Evolutionary conservation across 306 rosid genomes (phyloP).

Genomic region (Dalbergia oliveri): DNA sequence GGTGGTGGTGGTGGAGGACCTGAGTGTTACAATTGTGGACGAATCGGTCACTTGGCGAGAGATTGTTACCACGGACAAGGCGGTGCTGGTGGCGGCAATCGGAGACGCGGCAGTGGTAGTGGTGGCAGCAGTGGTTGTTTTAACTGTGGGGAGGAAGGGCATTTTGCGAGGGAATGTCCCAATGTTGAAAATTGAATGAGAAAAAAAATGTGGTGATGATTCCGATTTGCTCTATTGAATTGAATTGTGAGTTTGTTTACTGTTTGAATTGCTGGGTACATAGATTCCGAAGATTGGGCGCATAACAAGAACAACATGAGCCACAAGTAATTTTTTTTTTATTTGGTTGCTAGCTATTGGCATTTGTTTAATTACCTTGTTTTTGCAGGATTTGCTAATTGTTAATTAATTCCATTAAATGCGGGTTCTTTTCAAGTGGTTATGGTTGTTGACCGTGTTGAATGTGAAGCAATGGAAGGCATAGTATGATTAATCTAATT

Average conservation of each 20-base stretch:
- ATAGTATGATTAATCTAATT: conserved; percentile 9
- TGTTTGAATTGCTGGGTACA: conserved; percentile 27
- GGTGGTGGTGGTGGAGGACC: conserved; percentile 50
- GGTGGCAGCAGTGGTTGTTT: conserved; percentile 57
- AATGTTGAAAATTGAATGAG: conserved; percentile 53
- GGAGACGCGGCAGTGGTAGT: conserved; percentile 36
- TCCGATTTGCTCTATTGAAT: conserved; percentile 13
- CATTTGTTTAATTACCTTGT: conserved; percentile 39
- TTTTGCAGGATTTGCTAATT: conserved; percentile 44
- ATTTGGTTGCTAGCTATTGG: conserved; percentile 41
- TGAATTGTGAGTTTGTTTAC: conserved; percentile 30
- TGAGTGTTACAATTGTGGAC: conserved; percentile 78
- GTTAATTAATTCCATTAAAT: conserved; percentile 31
- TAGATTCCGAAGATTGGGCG: conserved; percentile 35
- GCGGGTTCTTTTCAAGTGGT: neutral
- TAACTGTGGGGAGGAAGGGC: conserved; percentile 85
- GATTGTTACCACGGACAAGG: conserved; percentile 59
- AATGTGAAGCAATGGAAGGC: conserved; percentile 8
- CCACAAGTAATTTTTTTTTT: conserved; percentile 4
- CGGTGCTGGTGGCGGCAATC: conserved; percentile 43
- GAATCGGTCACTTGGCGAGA: conserved; percentile 73
- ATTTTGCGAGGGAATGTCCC: conserved; percentile 81
- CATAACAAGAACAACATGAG: neutral
- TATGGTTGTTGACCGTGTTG: conserved; percentile 11
- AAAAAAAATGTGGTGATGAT: neutral